A percentile compares a stretch with the other conserved stretches of the same genome.
Conservation (phyloP, 495 filamentous ascomycete genomes). For the Penicillium waksmanii region DNA sequence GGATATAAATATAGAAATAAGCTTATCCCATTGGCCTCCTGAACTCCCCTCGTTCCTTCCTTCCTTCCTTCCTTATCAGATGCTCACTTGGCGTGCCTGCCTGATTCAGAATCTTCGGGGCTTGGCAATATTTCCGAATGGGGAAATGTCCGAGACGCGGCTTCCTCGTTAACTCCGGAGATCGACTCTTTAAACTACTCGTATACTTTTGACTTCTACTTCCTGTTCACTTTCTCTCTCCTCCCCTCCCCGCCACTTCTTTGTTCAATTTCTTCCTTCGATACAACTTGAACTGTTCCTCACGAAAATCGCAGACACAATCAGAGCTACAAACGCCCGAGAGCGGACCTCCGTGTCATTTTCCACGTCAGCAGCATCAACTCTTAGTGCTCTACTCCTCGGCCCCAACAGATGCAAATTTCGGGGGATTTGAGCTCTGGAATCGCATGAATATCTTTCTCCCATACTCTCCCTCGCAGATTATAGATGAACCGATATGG, state of each 20-base stretch:
- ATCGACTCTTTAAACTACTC: slow-evolving; percentile 4
- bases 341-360: no score
- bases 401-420: background rate
- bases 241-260: background rate
- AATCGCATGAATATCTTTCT: background rate
- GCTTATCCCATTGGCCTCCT: background rate
- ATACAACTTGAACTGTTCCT: no score
- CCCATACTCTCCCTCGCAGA: no score
- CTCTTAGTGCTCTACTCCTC: background rate
- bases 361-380: background rate
- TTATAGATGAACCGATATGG: slow-evolving; percentile 1
- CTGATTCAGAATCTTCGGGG: background rate
- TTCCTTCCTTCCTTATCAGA: background rate
- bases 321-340: no score
- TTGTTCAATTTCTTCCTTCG: no score
- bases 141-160: slow-evolving; percentile 23
- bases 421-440: background rate
- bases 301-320: no score
- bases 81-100: background rate
- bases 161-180: slow-evolving; percentile 10
- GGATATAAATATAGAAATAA: background rate
- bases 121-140: slow-evolving; percentile 14
- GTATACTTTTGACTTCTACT: no score
- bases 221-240: background rate
- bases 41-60: background rate